A percentile compares a stretch with the other conserved stretches of the same genome.
Evolutionary conservation across 2,329 filamentous ascomycete genomes (phyloP).

Genomic region (Orbilia javanica): DNA sequence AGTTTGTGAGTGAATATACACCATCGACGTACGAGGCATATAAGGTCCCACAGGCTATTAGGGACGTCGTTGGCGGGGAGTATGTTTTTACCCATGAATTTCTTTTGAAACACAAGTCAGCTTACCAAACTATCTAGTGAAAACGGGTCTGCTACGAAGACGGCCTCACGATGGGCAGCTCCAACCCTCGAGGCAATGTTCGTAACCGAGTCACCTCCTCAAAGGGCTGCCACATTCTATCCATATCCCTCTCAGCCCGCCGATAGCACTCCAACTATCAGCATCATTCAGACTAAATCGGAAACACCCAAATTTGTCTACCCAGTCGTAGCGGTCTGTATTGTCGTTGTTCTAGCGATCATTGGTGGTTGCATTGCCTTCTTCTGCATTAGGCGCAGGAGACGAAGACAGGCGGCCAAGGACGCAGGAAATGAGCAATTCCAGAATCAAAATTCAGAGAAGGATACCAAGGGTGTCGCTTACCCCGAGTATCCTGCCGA

Average conservation of each 20-base stretch:
- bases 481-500: constrained; percentile 45
- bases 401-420: constrained; percentile 31
- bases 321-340: constrained; percentile 50
- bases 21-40: constrained; percentile 59
- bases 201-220: constrained; percentile 28
- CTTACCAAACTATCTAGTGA: constrained; percentile 24
- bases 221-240: constrained; percentile 45
- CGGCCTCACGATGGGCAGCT: constrained; percentile 57
- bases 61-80: constrained; percentile 61
- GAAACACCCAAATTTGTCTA: constrained; percentile 54
- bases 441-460: constrained; percentile 43
- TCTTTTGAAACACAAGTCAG: background rate
- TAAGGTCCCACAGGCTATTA: constrained; percentile 60
- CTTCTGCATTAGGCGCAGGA: constrained; percentile 50
- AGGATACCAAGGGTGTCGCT: constrained; percentile 29
- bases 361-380: constrained; percentile 52
- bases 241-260: constrained; percentile 40
- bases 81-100: constrained; percentile 44
- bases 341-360: constrained; percentile 47
- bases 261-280: constrained; percentile 26
- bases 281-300: constrained; percentile 44
- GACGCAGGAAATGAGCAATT: constrained; percentile 56
- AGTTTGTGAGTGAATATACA: constrained; percentile 60
- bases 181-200: constrained; percentile 59
- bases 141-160: constrained; percentile 59